phyloP scores from a whole-genome alignment of 345 rosid genomes.

The Triadica sebifera region DNA sequence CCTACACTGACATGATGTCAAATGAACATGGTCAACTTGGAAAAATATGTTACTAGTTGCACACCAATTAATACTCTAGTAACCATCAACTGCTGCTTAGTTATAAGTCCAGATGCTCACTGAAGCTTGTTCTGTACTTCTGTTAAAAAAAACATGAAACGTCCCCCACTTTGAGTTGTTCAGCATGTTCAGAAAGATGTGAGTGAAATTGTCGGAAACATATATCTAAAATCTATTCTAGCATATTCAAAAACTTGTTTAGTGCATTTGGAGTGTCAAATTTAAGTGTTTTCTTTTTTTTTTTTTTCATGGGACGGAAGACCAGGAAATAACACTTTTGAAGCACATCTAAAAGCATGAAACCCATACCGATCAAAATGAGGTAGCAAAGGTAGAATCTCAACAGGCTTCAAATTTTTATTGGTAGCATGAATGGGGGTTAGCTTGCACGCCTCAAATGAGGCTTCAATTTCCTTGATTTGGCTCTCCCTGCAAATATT shows the following conservation, averaged over 20 bases:
- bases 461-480: constrained; percentile 86
- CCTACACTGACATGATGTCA: neutral
- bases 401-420: constrained; percentile 68
- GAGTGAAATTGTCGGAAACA: neutral
- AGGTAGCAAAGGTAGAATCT: constrained; percentile 78
- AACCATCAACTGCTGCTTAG: neutral
- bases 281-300: too few species aligned
- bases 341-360: constrained; percentile 17
- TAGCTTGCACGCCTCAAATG: constrained; percentile 77
- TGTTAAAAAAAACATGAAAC: neutral
- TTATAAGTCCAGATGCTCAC: neutral
- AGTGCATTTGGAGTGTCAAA: neutral
- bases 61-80: neutral
- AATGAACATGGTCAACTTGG: neutral
- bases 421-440: constrained; percentile 85
- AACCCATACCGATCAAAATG: constrained; percentile 74
- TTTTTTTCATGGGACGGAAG: neutral
- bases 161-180: neutral
- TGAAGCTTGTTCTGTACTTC: neutral
- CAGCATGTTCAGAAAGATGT: neutral
- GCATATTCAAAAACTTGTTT: neutral
- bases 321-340: too few species aligned
- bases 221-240: neutral
- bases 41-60: neutral
- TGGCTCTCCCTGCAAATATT: constrained; percentile 69